Evolutionary conservation across 208 protist species (phyloP).

Genomic region (Kentomonas sorsogonicus): DNA sequence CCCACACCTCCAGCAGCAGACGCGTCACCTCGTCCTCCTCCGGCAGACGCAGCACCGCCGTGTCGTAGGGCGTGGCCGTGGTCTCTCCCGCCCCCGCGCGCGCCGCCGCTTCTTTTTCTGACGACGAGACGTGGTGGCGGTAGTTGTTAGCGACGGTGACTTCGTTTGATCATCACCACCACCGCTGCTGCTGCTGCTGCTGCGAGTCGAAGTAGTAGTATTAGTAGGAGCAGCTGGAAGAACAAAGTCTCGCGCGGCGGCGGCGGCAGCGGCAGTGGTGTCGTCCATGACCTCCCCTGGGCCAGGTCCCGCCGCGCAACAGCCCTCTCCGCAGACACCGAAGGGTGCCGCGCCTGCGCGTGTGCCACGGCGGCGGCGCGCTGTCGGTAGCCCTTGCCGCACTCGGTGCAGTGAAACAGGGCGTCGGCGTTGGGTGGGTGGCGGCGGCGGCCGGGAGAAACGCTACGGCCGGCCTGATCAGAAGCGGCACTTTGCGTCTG

Average conservation of each 20-base stretch:
- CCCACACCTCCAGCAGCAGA: conserved; percentile 57
- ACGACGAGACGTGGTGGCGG: no score
- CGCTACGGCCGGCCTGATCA: no score
- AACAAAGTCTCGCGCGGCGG: no score
- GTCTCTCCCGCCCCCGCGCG: no score
- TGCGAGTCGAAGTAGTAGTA: not conserved
- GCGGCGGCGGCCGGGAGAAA: no score
- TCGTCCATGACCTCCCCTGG: conserved; percentile 28
- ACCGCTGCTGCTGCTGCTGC: not conserved
- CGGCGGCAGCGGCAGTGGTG: conserved; percentile 2
- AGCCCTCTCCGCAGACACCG: not conserved
- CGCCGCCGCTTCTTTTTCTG: no score
- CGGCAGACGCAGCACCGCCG: conserved; percentile 27
- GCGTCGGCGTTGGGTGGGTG: no score
- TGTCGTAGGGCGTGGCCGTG: no score
- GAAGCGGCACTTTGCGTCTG: no score
- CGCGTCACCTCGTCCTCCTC: conserved; percentile 41
- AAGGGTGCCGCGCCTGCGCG: conserved; percentile 34
- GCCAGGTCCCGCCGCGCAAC: conserved; percentile 26
- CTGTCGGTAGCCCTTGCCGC: conserved; percentile 46
- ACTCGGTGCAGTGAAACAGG: conserved; percentile 55
- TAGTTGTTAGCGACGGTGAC: no score
- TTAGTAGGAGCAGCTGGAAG: no score
- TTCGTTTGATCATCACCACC: no score
- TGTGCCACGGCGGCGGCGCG: conserved; percentile 35